Evolutionary conservation across 1,284 basidiomycete genomes (phyloP), one percentile per base, ranked within the genome.

Genomic region (Heterobasidion occidentale): DNA sequence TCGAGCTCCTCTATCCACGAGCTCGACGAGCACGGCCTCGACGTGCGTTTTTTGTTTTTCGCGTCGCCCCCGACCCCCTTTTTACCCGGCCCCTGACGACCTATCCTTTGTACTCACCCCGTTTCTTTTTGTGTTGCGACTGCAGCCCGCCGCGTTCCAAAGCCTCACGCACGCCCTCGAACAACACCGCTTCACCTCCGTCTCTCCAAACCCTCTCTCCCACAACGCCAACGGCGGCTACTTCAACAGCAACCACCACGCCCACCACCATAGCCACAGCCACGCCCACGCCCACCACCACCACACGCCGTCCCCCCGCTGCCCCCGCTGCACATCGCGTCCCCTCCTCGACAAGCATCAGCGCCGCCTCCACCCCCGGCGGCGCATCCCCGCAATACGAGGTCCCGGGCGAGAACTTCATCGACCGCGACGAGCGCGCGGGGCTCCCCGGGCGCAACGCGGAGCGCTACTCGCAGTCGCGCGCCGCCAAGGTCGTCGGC

Each of bases 111-210:
- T 34, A 44, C 12, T 17, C n/a, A 45, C 19, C 7, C 47, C 33
- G 42, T n/a, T 15, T 17, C 17, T 35, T 20, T 59, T 20, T 46
- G 33, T 56, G 19, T 19, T 19, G 19, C 35, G 46, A 20, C 17
- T 46, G 11, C 58, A 85, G 83, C 76, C 78, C 3, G 64, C 70
- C 48, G 74, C 79, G 2, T 83, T 84, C 54, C 70, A 76, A 56
- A 75, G 68, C 8, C 74, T 85, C 15, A 75, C 71, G 9, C 63
- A 66, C 53, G 77, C 76, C 3, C 67, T 79, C 34, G 74, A 76
- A 57, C 69, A 64, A 35, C 74, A 77, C 55, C 63, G 62, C 56
- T 63, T 66, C 17, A 56, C 61, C 51, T 65, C 70, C 56, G 58
- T 55, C 62, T 49, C 59, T 45, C 38, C 52, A 35, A 36, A 9